Base-by-base conservation (phyloP, 2,329 filamentous ascomycete species). In the Fusarium siculi region DNA sequence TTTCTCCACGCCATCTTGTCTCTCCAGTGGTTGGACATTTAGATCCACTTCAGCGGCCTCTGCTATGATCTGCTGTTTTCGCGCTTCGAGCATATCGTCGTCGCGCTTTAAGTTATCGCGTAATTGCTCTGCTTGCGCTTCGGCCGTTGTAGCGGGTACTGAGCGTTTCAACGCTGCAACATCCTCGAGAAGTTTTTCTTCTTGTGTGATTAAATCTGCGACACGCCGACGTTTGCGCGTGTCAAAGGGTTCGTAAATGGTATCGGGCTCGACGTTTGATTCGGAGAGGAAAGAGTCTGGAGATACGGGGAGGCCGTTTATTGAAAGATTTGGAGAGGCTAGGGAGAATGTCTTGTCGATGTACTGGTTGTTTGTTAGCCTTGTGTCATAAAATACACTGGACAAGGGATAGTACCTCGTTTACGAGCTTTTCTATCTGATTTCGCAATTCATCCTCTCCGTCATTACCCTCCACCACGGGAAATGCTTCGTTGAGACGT, bases 401-500 rank as follows among this genome's bases (percentile, higher is more conserved):
- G 12, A 15, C 28, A 78, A 36, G 25, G 8, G 23, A 28, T 16
- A 8, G 15, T 79, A 91, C 90, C 78, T 90, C 86, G 62, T 89
- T 84, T 18, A 92, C 88, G 5, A 91, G 84, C 70, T 84, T 81
- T 75, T 91, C 90, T 28, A 92, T 91, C 55, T 86, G 84, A 68
- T 84, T 84, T 61, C 90, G 85, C 76, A 92, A 80, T 70, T 88
- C 87, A 78, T 91, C 90, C 66, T 88, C 87, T 25, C 82, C 83
- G 18, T 79, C 80, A 16, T 79, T 79, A 30, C 76, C 80, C 46
- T 89, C 89, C 37, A 91, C 87, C 0, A 89, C 89, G 30, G 93
- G 93, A 63, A 95, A 90, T 56, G 89, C 90, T 75, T 88, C 87
- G 80, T 91, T 86, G 66, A 96, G 87, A 79, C 90, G 92, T 76